Evolutionary conservation across 2,329 filamentous ascomycete genomes (phyloP), one percentile per base, ranked within the genome.

Genomic region (Penicillium oxalicum): DNA sequence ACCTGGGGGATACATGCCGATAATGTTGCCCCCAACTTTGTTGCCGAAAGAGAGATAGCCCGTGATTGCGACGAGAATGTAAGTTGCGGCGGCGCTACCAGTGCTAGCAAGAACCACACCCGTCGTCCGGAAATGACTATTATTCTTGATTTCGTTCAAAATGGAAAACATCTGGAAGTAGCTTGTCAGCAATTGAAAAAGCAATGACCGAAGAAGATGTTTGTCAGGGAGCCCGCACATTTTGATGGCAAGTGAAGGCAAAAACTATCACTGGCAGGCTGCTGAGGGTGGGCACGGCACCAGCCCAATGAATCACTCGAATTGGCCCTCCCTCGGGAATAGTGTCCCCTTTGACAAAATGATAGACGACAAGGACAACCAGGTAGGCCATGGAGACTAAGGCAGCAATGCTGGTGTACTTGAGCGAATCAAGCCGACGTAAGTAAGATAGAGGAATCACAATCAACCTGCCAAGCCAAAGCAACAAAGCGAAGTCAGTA

Each of bases 191-290:
- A 27, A 2, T 11, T 5, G 9, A 3, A 6, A 18, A 11, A 9
- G 9, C 3, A 29, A 44, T 6, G 4, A 5, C 18, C 41, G 27
- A 7, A 7, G 11, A 12, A 8, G 7, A 12, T 18, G 7, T 26
- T 18, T 29, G 24, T 25, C 4, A 35, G 1, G 13, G 13, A 8
- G 37, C 11, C n/a, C 81, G 57, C 73, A 93, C 88, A 67, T 98
- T 98, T 64, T 98, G 93, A 70, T 98, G 93, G 67, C 93, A 98
- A 1, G 93, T 98, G 68, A 97, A 98, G n/a, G 91, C 93, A 75
- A 98, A 98, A 2, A 98, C 88, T 48, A 97, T 91, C 45, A 98
- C 90, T 0, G 93, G 93, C 55, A 98, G 82, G 54, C 87, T 91
- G 59, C 88, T 89, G 45, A 98, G 76, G 5, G 87, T 84, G 33